Conservation (phyloP, 2,329 filamentous ascomycete species). For the Epichloe hybrida region DNA sequence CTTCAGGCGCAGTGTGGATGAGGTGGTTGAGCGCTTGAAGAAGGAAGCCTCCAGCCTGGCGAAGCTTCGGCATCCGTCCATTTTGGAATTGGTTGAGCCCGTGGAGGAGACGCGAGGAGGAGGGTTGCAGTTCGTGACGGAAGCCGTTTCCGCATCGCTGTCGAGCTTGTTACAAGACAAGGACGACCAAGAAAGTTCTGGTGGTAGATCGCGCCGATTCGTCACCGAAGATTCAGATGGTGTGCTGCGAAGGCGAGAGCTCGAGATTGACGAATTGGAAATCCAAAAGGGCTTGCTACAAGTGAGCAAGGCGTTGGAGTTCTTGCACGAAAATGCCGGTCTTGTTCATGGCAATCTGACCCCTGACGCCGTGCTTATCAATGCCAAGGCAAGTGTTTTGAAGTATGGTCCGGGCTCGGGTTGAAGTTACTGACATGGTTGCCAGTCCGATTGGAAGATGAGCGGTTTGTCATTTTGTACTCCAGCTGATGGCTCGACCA, state of each 20-base stretch:
- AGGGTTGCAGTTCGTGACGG: conserved; percentile 90
- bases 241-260: conserved; percentile 57
- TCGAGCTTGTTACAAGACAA: conserved; percentile 73
- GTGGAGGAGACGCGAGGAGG: conserved; percentile 88
- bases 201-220: conserved; percentile 63
- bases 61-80: conserved; percentile 75
- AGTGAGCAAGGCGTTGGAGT: conserved; percentile 86
- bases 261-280: conserved; percentile 93
- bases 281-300: conserved; percentile 94
- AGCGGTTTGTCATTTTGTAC: conserved; percentile 86
- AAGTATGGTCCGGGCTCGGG: not conserved
- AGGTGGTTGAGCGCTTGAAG: conserved; percentile 80
- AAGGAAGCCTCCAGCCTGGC: conserved; percentile 85
- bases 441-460: conserved; percentile 90
- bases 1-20: conserved; percentile 71
- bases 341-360: conserved; percentile 91
- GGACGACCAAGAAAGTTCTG: conserved; percentile 66
- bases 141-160: conserved; percentile 80
- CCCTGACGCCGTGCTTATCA: conserved; percentile 79
- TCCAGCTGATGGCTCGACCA: conserved; percentile 61
- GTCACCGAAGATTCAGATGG: conserved; percentile 70
- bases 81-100: conserved; percentile 85
- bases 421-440: not conserved
- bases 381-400: conserved; percentile 57
- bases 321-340: conserved; percentile 87